Percentiles rank a stretch among this genome's conserved stretches.
Evolutionary conservation across 2,329 filamentous ascomycete genomes (phyloP).

Genomic region (Venturiaceae sp.): DNA sequence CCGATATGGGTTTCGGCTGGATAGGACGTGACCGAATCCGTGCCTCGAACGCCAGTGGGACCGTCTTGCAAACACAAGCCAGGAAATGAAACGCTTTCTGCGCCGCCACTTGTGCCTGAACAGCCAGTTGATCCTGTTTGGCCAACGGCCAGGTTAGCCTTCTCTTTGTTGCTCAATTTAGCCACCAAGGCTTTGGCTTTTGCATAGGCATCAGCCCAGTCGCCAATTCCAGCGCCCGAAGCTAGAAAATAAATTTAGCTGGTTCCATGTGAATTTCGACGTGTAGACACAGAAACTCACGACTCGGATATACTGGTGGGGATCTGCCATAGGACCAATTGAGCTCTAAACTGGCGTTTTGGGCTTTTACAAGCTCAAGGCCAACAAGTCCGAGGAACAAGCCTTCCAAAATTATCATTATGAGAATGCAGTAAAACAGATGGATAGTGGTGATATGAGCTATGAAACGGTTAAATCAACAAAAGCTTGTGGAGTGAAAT

Average conservation of each 20-base stretch:
- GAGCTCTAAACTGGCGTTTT: not conserved
- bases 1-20: constrained; percentile 6
- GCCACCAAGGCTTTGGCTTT: constrained; percentile 1
- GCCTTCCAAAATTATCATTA: not conserved
- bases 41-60: not conserved
- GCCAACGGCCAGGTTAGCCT: constrained; percentile 1
- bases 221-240: constrained; percentile 1
- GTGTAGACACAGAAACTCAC: not conserved
- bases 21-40: constrained; percentile 2
- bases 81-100: not conserved
- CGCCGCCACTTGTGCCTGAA: not conserved
- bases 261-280: not conserved
- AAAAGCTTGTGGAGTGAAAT: no score
- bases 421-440: not conserved
- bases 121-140: not conserved
- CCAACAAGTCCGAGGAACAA: not conserved
- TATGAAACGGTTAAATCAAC: no score
- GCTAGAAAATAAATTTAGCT: not conserved
- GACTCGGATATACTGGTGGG: constrained; percentile 6
- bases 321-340: constrained; percentile 4
- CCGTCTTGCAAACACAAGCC: constrained; percentile 6
- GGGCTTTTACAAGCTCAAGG: not conserved
- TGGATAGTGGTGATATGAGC: not conserved
- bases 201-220: constrained; percentile 5
- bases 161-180: constrained; percentile 9